A percentile compares a stretch with the other conserved stretches of the same genome.
These are phyloP conservation scores for Erysiphe neolycopersici DNA, from an alignment of 2,329 filamentous ascomycete genomes.

Conservation along the genomic window DNA sequence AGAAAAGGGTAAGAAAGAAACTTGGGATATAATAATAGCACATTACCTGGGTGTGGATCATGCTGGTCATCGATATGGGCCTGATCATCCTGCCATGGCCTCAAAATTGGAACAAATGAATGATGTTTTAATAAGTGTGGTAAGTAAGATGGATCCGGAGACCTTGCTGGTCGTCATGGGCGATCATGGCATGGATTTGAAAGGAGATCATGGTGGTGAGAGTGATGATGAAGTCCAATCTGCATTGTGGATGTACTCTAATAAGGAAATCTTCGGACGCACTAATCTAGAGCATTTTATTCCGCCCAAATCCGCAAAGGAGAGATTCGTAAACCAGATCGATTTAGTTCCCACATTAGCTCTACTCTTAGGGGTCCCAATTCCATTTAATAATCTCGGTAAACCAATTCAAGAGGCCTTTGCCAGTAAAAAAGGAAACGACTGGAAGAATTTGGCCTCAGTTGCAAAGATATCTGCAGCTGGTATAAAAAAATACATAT, in stretches of 20 bases:
- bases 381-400: slow-evolving; percentile 90
- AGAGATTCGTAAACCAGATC: slow-evolving; percentile 57
- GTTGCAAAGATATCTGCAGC: slow-evolving; percentile 56
- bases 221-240: slow-evolving; percentile 90
- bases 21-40: slow-evolving; percentile 88
- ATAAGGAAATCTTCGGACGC: slow-evolving; percentile 59
- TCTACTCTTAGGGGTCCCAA: slow-evolving; percentile 65
- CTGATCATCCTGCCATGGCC: slow-evolving; percentile 75
- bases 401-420: slow-evolving; percentile 88
- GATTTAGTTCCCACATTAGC: slow-evolving; percentile 84
- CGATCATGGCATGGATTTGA: slow-evolving; percentile 95
- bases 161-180: slow-evolving; percentile 90
- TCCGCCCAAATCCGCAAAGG: slow-evolving; percentile 47
- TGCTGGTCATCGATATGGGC: slow-evolving; percentile 86
- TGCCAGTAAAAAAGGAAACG: slow-evolving; percentile 35
- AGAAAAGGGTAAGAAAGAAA: slow-evolving; percentile 29
- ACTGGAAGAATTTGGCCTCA: slow-evolving; percentile 51
- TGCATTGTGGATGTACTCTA: slow-evolving; percentile 96
- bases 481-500: slow-evolving; percentile 73
- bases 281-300: slow-evolving; percentile 29
- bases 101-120: slow-evolving; percentile 87
- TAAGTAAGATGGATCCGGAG: slow-evolving; percentile 47
- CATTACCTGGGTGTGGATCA: slow-evolving; percentile 93
- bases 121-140: slow-evolving; percentile 43
- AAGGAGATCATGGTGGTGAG: slow-evolving; percentile 95